phyloP scores from a whole-genome alignment of 1,139 yeast species.

The Yamadazyma trypodendri region DNA sequence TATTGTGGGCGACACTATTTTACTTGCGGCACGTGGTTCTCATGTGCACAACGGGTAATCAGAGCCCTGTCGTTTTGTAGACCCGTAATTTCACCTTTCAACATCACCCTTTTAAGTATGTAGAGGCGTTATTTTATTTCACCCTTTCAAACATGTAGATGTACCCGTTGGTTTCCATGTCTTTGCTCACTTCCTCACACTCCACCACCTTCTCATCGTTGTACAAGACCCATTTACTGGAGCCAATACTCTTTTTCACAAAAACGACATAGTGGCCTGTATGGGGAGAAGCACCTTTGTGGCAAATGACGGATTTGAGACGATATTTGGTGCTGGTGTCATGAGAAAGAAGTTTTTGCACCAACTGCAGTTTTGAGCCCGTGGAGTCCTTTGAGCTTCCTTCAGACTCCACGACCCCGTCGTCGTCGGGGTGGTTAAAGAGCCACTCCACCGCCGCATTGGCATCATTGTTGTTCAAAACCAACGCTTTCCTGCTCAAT shows the following conservation, averaged over 20 bases:
- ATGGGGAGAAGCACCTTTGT: conserved; percentile 90
- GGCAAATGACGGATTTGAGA: conserved; percentile 78
- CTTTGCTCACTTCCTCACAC: conserved; percentile 60
- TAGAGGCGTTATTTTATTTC: background rate
- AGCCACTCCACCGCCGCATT: conserved; percentile 91
- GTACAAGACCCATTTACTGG: conserved; percentile 74
- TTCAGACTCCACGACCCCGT: conserved; percentile 20
- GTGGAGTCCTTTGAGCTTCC: conserved; percentile 19
- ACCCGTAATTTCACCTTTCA: too few relatives aligned
- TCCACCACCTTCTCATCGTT: conserved; percentile 92
- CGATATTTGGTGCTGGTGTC: conserved; percentile 33
- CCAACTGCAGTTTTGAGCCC: conserved; percentile 20
- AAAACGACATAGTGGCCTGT: conserved; percentile 96
- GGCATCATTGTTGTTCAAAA: conserved; percentile 55
- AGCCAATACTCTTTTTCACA: conserved; percentile 45
- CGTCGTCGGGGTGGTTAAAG: conserved; percentile 71
- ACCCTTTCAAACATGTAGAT: conserved; percentile 45
- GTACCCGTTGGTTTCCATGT: conserved; percentile 63
- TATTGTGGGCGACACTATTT: too few relatives aligned
- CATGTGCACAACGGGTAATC: too few relatives aligned
- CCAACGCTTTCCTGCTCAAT: conserved; percentile 68
- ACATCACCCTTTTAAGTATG: too few relatives aligned
- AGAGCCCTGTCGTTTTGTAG: too few relatives aligned
- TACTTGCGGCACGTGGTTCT: too few relatives aligned
- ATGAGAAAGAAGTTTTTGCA: conserved; percentile 7